phyloP scores from a whole-genome alignment of 2,329 filamentous ascomycete genomes.

The Daldinia eschscholtzii region DNA sequence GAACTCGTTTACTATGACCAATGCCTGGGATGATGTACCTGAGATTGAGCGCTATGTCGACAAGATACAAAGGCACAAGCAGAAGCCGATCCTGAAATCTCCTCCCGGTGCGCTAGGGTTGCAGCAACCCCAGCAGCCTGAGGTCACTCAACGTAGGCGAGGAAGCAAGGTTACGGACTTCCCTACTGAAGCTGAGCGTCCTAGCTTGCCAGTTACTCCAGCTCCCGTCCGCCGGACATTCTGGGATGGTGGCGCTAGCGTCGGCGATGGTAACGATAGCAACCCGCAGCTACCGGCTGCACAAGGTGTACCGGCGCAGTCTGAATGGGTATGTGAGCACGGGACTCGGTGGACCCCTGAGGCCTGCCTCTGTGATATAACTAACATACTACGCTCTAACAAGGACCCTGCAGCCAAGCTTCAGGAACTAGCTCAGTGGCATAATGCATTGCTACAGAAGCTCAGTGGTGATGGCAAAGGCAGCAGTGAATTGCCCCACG shows the following conservation, averaged over 20 bases:
- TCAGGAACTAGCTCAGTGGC: slow-evolving; percentile 76
- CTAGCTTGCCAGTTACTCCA: slow-evolving; percentile 90
- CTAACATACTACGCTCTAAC: slow-evolving; percentile 64
- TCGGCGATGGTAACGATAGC: slow-evolving; percentile 67
- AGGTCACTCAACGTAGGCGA: slow-evolving; percentile 49
- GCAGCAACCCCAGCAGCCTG: slow-evolving; percentile 53
- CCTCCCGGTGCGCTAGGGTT: slow-evolving; percentile 47
- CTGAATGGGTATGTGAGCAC: slow-evolving; percentile 91
- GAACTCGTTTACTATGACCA: slow-evolving; percentile 79
- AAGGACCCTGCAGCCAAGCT: slow-evolving; percentile 80
- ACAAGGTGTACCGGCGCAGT: slow-evolving; percentile 86
- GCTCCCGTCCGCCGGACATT: slow-evolving; percentile 80
- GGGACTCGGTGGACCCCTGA: slow-evolving; percentile 62
- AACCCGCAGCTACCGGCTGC: slow-evolving; percentile 76
- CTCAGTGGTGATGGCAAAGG: slow-evolving; percentile 57
- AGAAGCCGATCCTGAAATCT: slow-evolving; percentile 53
- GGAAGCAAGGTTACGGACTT: slow-evolving; percentile 86
- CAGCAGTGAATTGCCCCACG: slow-evolving; percentile 61
- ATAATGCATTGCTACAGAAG: slow-evolving; percentile 69
- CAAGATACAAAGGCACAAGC: slow-evolving; percentile 73
- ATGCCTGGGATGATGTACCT: slow-evolving; percentile 93
- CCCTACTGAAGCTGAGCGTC: slow-evolving; percentile 82
- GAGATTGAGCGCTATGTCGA: slow-evolving; percentile 91
- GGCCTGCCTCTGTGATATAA: slow-evolving; percentile 67
- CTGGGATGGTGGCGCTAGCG: slow-evolving; percentile 72